phyloP scores from a whole-genome alignment of 345 rosid species.

The Syzygium jambos region DNA sequence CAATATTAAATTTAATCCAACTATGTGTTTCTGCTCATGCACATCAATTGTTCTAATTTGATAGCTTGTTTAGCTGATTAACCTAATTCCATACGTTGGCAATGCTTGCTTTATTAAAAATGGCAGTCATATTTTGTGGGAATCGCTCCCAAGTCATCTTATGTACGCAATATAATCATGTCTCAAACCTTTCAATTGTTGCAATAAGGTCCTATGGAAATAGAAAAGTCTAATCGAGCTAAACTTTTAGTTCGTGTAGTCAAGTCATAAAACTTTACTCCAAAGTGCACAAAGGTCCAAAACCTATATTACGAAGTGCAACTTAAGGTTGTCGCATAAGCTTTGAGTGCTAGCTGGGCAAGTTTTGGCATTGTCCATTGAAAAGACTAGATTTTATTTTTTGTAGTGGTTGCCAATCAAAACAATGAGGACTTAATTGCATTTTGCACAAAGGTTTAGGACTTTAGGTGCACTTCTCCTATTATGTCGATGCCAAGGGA shows the following conservation, averaged over 20 bases:
- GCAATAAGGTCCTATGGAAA: background rate
- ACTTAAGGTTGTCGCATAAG: background rate
- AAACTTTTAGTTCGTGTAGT: background rate
- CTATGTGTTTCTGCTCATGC: background rate
- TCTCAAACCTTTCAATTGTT: background rate
- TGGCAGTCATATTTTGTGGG: background rate
- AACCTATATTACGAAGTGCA: background rate
- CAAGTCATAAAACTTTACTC: background rate
- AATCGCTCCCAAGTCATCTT: background rate
- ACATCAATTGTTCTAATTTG: background rate
- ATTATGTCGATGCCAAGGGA: background rate
- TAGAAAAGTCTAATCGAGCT: background rate
- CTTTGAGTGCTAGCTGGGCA: background rate
- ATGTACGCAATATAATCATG: fast-evolving
- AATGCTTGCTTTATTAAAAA: background rate
- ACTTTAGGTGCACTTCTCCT: background rate
- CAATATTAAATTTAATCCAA: background rate
- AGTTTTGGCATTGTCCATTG: background rate
- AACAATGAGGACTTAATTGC: background rate
- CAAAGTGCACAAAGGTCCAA: no score
- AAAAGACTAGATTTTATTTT: background rate
- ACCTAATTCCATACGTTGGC: background rate
- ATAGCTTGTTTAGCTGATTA: no score
- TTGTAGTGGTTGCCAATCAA: background rate
- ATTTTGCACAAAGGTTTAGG: background rate